These are phyloP conservation scores for Rosa persica DNA, from an alignment of 306 rosid species.

Conservation along the genomic window DNA sequence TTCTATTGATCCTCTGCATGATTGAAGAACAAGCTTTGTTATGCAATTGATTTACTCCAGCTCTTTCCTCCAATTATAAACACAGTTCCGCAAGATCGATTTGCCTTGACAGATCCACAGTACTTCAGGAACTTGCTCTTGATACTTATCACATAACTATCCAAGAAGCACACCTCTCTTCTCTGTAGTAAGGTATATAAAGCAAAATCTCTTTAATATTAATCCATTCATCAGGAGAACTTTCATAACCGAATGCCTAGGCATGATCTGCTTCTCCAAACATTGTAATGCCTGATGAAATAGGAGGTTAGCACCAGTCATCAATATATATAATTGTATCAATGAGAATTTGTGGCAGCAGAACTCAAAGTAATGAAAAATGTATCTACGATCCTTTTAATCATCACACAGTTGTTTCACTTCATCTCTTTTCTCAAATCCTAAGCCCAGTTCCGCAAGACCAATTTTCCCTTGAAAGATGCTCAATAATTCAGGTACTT, in stretches of 20 bases:
- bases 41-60: too few species aligned
- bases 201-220: background rate
- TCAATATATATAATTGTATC: too few species aligned
- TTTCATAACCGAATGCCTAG: constrained; percentile 45
- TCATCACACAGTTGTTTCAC: background rate
- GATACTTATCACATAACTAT: constrained; percentile 8
- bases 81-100: too few species aligned
- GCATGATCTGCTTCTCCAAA: constrained; percentile 38
- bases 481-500: background rate
- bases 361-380: too few species aligned
- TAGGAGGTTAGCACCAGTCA: too few species aligned
- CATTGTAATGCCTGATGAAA: too few species aligned
- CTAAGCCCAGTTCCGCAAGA: background rate
- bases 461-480: background rate
- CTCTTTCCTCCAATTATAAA: too few species aligned
- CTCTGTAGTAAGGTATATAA: background rate
- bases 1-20: too few species aligned
- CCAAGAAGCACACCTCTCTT: background rate
- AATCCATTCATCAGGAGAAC: constrained; percentile 24
- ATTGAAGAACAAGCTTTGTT: too few species aligned
- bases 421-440: background rate
- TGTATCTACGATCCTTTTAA: too few species aligned
- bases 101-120: too few species aligned
- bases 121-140: constrained; percentile 13
- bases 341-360: too few species aligned